A percentile compares a stretch with the other conserved stretches of the same genome.
Conservation (phyloP, 768 basidiomycete genomes). For the Mycena filopes region DNA sequence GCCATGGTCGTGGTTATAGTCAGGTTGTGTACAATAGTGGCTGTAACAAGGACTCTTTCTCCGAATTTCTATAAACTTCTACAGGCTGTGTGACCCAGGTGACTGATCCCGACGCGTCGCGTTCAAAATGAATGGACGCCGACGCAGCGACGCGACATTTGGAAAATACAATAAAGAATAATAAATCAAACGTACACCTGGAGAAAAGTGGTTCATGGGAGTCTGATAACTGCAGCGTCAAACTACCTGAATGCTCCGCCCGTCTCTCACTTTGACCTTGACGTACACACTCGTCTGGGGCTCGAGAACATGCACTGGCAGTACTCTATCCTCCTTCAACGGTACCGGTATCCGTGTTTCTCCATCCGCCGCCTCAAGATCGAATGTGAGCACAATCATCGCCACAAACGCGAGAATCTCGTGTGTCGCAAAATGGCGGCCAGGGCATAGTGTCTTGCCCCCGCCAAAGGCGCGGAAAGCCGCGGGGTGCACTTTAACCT, state of each 20-base stretch:
- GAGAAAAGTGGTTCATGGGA: too few species aligned
- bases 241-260: too few species aligned
- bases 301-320: constrained; percentile 28
- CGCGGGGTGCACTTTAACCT: constrained; percentile 26
- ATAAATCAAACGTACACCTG: too few species aligned
- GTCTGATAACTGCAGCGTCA: too few species aligned
- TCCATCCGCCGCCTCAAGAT: constrained; percentile 3
- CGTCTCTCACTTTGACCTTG: too few species aligned
- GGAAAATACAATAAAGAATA: background rate
- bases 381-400: constrained; percentile 25
- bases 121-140: background rate
- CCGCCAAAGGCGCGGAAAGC: constrained; percentile 32
- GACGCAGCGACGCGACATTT: background rate
- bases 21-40: background rate
- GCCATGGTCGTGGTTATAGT: constrained; percentile 40
- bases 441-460: constrained; percentile 32
- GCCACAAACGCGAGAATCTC: constrained; percentile 28
- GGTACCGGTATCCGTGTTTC: constrained; percentile 16
- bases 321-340: constrained; percentile 21
- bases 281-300: constrained; percentile 9
- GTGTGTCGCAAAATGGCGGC: constrained; percentile 30
- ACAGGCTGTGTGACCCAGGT: constrained; percentile 3
- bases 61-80: constrained; percentile 11
- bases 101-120: background rate
- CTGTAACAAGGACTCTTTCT: background rate